Percentiles rank a stretch among this genome's conserved stretches.
These are phyloP conservation scores for Heliamphora exappendiculata DNA, from an alignment of 148 eudicot genomes.

Conservation along the genomic window DNA sequence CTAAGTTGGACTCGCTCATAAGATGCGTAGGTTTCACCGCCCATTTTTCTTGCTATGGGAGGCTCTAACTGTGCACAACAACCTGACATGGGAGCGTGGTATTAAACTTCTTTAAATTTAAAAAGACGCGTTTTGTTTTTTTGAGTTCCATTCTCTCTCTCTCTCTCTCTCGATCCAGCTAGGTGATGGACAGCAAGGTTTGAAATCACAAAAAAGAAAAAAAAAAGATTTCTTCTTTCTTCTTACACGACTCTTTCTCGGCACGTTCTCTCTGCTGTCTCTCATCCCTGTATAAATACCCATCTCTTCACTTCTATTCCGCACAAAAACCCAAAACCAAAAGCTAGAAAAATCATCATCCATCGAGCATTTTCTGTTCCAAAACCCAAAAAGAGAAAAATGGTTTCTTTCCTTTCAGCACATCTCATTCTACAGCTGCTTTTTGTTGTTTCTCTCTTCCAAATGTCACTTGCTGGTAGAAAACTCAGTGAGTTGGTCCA, in stretches of 20 bases:
- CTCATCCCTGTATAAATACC: background rate
- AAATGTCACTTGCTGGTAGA: conserved; percentile 3
- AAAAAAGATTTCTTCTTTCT: too few species aligned
- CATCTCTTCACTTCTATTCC: background rate
- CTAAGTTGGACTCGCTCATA: too few species aligned
- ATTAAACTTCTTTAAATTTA: too few species aligned
- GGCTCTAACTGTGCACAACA: too few species aligned
- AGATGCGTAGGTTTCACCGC: too few species aligned
- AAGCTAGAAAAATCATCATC: background rate
- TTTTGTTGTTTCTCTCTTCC: background rate
- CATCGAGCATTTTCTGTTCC: background rate
- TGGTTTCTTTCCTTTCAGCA: background rate
- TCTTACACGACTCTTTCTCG: background rate
- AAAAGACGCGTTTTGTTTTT: too few species aligned
- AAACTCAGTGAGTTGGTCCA: conserved; percentile 1
- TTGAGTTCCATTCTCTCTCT: too few species aligned
- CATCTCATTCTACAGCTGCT: background rate
- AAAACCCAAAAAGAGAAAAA: background rate
- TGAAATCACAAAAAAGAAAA: too few species aligned
- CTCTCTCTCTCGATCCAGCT: too few species aligned
- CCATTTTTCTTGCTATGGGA: too few species aligned
- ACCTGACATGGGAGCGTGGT: too few species aligned
- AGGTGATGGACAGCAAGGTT: too few species aligned
- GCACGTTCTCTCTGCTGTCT: background rate
- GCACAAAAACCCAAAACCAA: background rate